Conservation (phyloP, 352 stramenopile genomes). For the Pythium insidiosum region DNA sequence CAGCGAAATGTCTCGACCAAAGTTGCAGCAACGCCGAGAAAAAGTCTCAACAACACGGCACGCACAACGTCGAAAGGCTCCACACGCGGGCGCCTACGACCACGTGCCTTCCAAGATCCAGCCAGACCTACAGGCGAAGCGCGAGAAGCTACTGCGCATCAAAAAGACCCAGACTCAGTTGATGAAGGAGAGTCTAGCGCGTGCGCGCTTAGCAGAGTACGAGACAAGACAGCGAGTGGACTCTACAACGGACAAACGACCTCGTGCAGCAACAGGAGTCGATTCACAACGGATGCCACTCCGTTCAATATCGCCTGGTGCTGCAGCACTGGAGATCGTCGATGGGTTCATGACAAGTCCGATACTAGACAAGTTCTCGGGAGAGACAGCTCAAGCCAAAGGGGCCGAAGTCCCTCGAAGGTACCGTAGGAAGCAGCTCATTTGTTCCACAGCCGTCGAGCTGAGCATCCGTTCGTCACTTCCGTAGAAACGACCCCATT, state of each 20-base stretch:
- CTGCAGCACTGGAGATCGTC: slow-evolving; percentile 72
- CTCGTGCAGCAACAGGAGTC: no score
- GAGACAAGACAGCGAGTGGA: no score
- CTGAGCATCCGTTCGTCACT: no score
- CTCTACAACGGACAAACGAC: no score
- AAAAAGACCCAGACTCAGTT: slow-evolving; percentile 73
- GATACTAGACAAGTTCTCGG: slow-evolving; percentile 57
- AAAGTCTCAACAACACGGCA: slow-evolving; percentile 4
- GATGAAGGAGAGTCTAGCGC: slow-evolving; percentile 60
- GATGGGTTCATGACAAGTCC: slow-evolving; percentile 72
- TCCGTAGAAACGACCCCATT: slow-evolving; percentile 24
- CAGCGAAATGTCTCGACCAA: neutral
- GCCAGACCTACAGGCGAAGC: slow-evolving; percentile 35
- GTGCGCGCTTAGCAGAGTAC: slow-evolving; percentile 48
- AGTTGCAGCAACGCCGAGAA: neutral
- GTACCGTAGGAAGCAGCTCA: no score
- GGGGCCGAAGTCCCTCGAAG: no score
- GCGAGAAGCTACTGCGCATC: slow-evolving; percentile 56
- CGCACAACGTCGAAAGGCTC: neutral
- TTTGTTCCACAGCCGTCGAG: no score
- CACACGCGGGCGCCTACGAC: slow-evolving; percentile 16
- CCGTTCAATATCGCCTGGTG: no score
- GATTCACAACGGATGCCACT: no score
- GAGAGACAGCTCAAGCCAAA: slow-evolving; percentile 2
- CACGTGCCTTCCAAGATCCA: slow-evolving; percentile 59